Percentiles rank a stretch among this genome's conserved stretches.
These are phyloP conservation scores for Ochetophila trinervis DNA, from an alignment of 306 rosid genomes.

Conservation along the genomic window DNA sequence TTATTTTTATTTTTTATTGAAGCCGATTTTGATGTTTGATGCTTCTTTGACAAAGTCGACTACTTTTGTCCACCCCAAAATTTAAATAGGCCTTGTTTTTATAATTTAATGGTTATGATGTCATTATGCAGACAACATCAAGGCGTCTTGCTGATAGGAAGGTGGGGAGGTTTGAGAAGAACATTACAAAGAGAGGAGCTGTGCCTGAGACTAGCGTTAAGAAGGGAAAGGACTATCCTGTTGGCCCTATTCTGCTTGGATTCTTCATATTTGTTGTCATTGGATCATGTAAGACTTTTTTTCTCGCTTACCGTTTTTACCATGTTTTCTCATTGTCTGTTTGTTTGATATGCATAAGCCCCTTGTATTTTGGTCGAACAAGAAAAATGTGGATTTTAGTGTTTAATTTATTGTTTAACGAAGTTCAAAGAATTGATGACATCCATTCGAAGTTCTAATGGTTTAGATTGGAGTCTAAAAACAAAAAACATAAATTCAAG, in stretches of 20 bases:
- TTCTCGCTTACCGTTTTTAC: neutral
- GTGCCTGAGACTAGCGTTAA: slow-evolving; percentile 81
- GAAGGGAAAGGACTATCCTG: slow-evolving; percentile 89
- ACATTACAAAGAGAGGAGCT: slow-evolving; percentile 82
- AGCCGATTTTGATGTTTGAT: neutral
- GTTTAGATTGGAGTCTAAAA: no score
- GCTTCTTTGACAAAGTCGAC: no score
- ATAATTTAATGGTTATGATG: neutral
- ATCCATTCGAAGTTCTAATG: neutral
- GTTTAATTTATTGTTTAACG: no score
- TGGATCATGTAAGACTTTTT: slow-evolving; percentile 71
- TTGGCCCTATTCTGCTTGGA: slow-evolving; percentile 85
- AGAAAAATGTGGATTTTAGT: no score
- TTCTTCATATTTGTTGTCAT: slow-evolving; percentile 95
- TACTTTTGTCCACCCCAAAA: no score
- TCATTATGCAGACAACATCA: slow-evolving; percentile 67
- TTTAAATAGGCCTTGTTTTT: no score
- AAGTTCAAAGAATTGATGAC: neutral
- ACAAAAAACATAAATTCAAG: no score
- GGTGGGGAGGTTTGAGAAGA: slow-evolving; percentile 85
- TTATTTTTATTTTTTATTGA: neutral
- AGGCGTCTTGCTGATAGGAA: slow-evolving; percentile 90
- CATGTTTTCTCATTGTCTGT: no score
- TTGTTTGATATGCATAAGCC: neutral
- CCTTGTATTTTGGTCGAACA: no score